Conservation (phyloP, 2,329 filamentous ascomycete genomes). For the Fusarium domesticum region DNA sequence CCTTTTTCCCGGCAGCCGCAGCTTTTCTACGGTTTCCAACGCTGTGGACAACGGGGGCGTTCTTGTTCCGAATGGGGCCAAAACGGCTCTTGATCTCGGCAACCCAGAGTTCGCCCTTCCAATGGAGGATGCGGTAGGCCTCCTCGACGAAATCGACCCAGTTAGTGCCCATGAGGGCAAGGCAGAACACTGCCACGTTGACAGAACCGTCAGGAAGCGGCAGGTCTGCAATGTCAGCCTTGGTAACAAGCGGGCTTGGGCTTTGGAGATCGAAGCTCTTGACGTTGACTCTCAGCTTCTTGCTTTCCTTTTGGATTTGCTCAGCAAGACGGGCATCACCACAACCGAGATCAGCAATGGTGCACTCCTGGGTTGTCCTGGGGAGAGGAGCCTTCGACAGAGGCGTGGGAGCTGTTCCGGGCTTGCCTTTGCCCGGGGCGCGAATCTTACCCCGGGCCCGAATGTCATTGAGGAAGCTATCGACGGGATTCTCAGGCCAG, state of each 20-base stretch:
- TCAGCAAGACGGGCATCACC: conserved; percentile 82
- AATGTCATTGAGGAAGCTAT: conserved; percentile 75
- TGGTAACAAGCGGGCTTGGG: conserved; percentile 72
- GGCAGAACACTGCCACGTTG: conserved; percentile 90
- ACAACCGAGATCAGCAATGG: conserved; percentile 88
- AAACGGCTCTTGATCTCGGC: conserved; percentile 96
- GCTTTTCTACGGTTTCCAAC: conserved; percentile 65
- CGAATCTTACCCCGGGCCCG: conserved; percentile 60
- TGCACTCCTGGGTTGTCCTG: conserved; percentile 68
- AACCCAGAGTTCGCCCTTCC: conserved; percentile 95
- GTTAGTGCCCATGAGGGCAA: conserved; percentile 98
- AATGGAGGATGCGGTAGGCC: conserved; percentile 84
- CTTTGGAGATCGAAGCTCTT: conserved; percentile 85
- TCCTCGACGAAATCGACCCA: conserved; percentile 97
- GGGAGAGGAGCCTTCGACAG: conserved; percentile 55
- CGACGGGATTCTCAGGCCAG: conserved; percentile 96
- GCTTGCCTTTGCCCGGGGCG: conserved; percentile 30
- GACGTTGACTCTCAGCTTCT: conserved; percentile 69
- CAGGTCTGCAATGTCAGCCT: conserved; percentile 83
- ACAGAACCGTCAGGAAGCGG: conserved; percentile 72
- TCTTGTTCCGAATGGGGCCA: conserved; percentile 38
- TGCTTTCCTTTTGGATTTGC: conserved; percentile 59
- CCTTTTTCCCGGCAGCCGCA: conserved; percentile 42
- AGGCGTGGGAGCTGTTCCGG: conserved; percentile 28
- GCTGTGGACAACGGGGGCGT: conserved; percentile 59